Conservation (phyloP, 768 basidiomycete species). For the Rickenella mellea region DNA sequence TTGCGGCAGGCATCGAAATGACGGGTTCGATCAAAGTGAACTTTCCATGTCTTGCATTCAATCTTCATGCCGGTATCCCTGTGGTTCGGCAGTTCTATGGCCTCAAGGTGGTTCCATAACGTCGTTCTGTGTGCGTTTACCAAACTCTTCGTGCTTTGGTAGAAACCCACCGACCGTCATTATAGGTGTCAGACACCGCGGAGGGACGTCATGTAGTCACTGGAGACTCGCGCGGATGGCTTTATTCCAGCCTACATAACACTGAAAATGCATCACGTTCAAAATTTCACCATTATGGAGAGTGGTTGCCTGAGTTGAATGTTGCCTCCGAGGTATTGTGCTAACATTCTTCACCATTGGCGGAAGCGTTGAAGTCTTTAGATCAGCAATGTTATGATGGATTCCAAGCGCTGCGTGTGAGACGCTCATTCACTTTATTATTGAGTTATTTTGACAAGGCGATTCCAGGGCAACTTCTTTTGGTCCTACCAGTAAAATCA, state of each 20-base stretch:
- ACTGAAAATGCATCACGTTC: conserved; percentile 2
- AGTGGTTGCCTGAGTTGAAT: conserved; percentile 37
- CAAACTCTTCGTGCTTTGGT: background rate
- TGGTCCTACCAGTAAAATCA: conserved; percentile 41
- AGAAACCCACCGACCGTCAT: conserved; percentile 17
- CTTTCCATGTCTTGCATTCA: conserved; percentile 21
- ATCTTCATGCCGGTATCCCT: conserved; percentile 19
- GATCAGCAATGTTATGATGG: background rate
- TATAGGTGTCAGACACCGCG: conserved; percentile 21
- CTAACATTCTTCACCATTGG: conserved; percentile 36
- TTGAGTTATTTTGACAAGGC: background rate
- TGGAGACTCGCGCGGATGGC: conserved; percentile 47
- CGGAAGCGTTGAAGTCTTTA: conserved; percentile 35
- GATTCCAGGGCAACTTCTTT: conserved; percentile 43
- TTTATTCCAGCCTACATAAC: conserved; percentile 25
- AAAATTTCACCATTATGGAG: conserved; percentile 7
- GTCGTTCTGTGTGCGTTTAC: conserved; percentile 35
- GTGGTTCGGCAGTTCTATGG: too few relatives aligned
- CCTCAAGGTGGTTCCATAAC: conserved; percentile 34
- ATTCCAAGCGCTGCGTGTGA: conserved; percentile 5
- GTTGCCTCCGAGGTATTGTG: conserved; percentile 35
- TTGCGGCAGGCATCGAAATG: conserved; percentile 25
- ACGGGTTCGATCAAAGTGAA: conserved; percentile 29
- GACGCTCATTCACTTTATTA: background rate
- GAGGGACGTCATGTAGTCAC: too few relatives aligned